Evolutionary conservation across 768 basidiomycete species (phyloP).

Genomic region (Tricholoma matsutake): DNA sequence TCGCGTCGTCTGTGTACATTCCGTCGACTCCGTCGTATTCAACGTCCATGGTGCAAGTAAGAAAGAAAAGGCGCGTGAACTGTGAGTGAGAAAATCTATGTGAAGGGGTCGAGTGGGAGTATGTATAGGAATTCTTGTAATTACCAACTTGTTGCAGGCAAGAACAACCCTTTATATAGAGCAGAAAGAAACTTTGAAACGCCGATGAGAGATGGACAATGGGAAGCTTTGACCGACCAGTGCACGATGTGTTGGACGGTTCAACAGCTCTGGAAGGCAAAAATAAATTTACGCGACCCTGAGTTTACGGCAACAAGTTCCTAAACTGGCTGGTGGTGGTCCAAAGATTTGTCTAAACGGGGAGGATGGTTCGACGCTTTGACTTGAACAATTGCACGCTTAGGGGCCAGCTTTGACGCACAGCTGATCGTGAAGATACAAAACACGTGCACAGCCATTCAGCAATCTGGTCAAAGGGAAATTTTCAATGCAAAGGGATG

Average conservation of each 20-base stretch:
- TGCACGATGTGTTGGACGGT: background rate
- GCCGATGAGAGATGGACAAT: slow-evolving; percentile 16
- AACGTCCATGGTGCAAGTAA: slow-evolving; percentile 13
- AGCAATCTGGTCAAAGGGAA: too few relatives aligned
- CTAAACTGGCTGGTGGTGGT: background rate
- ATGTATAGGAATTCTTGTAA: background rate
- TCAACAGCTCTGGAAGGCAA: background rate
- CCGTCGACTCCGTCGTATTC: slow-evolving; percentile 11
- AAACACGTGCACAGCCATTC: background rate
- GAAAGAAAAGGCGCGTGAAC: background rate
- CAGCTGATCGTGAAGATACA: background rate
- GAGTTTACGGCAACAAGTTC: background rate
- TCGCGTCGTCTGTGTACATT: slow-evolving; percentile 22
- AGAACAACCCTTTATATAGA: slow-evolving; percentile 22
- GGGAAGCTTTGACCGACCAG: background rate
- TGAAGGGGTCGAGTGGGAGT: background rate
- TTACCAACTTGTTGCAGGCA: background rate
- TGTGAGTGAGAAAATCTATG: background rate
- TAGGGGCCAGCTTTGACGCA: background rate
- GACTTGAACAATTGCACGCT: background rate
- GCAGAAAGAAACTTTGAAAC: slow-evolving; percentile 27
- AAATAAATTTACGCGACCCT: background rate
- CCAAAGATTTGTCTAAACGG: background rate
- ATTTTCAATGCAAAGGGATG: too few relatives aligned
- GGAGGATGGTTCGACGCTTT: background rate